Percentiles rank a stretch among this genome's conserved stretches.
These are phyloP conservation scores for Pugionium cornutum DNA, from an alignment of 345 rosid genomes.

Conservation along the genomic window DNA sequence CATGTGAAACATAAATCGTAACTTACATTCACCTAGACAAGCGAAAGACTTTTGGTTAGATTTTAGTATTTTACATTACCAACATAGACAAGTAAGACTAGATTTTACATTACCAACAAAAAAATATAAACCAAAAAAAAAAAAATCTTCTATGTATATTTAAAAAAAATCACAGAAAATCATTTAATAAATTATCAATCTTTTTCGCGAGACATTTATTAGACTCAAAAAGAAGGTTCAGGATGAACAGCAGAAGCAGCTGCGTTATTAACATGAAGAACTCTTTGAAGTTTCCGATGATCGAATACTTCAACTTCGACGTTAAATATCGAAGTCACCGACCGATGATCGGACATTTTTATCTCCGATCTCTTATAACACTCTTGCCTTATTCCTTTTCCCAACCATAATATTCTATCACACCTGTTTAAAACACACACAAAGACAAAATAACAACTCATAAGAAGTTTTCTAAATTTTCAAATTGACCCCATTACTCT, in stretches of 20 bases:
- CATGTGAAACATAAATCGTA: too few relatives aligned
- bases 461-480: constrained; percentile 2
- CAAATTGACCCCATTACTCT: constrained; percentile 18
- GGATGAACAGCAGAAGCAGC: constrained; percentile 85
- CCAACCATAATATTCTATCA: constrained; percentile 89
- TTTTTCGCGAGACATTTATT: constrained; percentile 20
- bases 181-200: too few relatives aligned
- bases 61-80: too few relatives aligned
- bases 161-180: not conserved
- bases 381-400: constrained; percentile 79
- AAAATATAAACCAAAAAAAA: not conserved
- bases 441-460: not conserved
- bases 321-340: constrained; percentile 71
- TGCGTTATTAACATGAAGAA: constrained; percentile 65
- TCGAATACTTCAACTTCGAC: constrained; percentile 84
- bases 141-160: not conserved
- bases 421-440: constrained; percentile 57
- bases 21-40: too few relatives aligned
- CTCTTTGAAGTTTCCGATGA: constrained; percentile 75
- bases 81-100: too few relatives aligned
- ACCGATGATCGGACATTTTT: constrained; percentile 89
- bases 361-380: constrained; percentile 66
- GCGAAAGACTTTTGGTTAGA: too few relatives aligned
- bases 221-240: constrained; percentile 50
- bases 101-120: not conserved